These are phyloP conservation scores for Saccharomycopsis phalli DNA, from an alignment of 1,139 yeast species.

Conservation along the genomic window DNA sequence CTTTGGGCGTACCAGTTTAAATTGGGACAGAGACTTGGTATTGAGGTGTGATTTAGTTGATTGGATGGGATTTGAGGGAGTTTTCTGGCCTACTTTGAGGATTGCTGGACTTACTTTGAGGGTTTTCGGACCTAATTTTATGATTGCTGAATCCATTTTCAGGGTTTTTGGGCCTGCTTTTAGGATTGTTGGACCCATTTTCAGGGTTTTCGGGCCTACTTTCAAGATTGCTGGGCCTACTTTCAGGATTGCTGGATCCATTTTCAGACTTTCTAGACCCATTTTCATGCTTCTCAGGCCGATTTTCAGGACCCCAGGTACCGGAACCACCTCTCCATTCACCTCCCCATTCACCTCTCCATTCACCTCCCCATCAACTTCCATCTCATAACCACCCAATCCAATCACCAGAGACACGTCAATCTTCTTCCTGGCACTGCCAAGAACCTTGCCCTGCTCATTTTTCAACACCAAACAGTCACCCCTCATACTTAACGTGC, in stretches of 20 bases:
- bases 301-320: background rate
- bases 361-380: conserved; percentile 39
- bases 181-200: background rate
- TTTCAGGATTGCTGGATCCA: background rate
- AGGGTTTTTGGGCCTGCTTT: background rate
- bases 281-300: background rate
- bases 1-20: background rate
- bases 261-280: background rate
- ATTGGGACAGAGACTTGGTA: too few species aligned
- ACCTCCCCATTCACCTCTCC: conserved; percentile 13
- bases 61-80: too few species aligned
- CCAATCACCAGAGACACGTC: conserved; percentile 36
- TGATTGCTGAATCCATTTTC: background rate
- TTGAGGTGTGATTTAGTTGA: too few species aligned
- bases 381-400: conserved; percentile 46
- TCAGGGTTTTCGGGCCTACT: background rate
- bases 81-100: too few species aligned
- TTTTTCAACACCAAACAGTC: conserved; percentile 25
- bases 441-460: conserved; percentile 27
- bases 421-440: conserved; percentile 23
- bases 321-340: background rate
- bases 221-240: background rate
- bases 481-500: conserved; percentile 34
- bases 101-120: background rate
- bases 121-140: background rate